Base-by-base conservation (phyloP, 306 rosid genomes). In the Morella rubra region DNA sequence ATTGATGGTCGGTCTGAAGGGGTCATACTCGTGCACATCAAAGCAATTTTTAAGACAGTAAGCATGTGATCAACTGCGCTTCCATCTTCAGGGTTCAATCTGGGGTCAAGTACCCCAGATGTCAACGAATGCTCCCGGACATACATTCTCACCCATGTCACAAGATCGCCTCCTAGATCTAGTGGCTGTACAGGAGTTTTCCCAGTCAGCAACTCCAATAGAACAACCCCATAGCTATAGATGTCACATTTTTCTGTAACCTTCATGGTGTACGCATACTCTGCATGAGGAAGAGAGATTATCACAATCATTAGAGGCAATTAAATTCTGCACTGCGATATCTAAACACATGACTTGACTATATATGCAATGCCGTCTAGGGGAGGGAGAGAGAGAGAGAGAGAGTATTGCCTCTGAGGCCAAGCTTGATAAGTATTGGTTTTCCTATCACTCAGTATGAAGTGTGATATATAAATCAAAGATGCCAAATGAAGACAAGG, bases 241-340 rank as follows among this genome's bases (percentile, higher is more conserved):
- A 92, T 88, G 86, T 96, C 99, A 44, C 99, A 92, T 80, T 96
- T 96, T 77, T 96, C 99, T 18, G 96, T 89, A 24, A 96, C 96
- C 90, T 87, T 96, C 99, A 96, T 96, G 62, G 99, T 91, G 75
- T 91, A 96, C 42, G 99, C 99, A 86, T 96, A 96, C 80, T 96
- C 99, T 96, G 96, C 85, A 78, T 81, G 19, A 68, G 73, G 8
- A 50, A 22, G 22, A 76, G 71, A 55, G 14, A 77, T 54, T 46
- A 53, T 32, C 24, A 68, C 73, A 80, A 27, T 32, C 76, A 44
- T 10, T 71, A 44, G 71, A 18, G 44, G 56, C 42, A 55, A 72
- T 58, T 14, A 11, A 67, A 16, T 2, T 40, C n/a, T 71, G 49
- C 70, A 65, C 51, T 70, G 27, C 19, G 11, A 40, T 72, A 22